A percentile compares a stretch with the other conserved stretches of the same genome.
These are phyloP conservation scores for Amanita subjunquillea DNA, from an alignment of 768 basidiomycete species.

Conservation along the genomic window DNA sequence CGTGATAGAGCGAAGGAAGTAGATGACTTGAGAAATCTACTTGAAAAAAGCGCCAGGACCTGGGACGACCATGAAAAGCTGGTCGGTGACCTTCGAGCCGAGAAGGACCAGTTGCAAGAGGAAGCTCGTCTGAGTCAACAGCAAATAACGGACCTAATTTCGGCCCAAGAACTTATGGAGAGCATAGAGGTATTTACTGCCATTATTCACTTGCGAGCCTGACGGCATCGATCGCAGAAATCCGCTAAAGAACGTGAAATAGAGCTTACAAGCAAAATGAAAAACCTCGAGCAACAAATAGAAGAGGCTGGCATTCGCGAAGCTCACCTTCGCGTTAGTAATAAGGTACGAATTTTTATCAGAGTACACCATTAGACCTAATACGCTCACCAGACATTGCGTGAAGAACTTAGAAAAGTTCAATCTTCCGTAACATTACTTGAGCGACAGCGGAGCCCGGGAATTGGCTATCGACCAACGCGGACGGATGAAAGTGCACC, in stretches of 20 bases:
- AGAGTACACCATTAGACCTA: background rate
- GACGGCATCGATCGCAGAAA: slow-evolving; percentile 15
- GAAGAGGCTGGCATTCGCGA: slow-evolving; percentile 70
- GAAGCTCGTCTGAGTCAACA: slow-evolving; percentile 37
- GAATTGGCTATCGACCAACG: slow-evolving; percentile 84
- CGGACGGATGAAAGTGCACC: slow-evolving; percentile 26
- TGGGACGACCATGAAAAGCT: slow-evolving; percentile 49
- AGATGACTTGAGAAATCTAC: slow-evolving; percentile 53
- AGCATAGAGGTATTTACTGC: slow-evolving; percentile 52
- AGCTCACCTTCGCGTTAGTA: slow-evolving; percentile 56
- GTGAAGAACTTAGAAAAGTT: slow-evolving; percentile 92
- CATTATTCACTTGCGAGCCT: background rate
- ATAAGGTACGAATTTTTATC: slow-evolving; percentile 47
- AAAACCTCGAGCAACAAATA: slow-evolving; percentile 50
- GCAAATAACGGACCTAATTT: slow-evolving; percentile 46
- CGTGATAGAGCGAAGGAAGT: slow-evolving; percentile 68
- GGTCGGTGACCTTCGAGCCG: slow-evolving; percentile 37
- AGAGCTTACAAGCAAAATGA: slow-evolving; percentile 39
- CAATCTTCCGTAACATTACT: slow-evolving; percentile 87
- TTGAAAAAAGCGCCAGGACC: slow-evolving; percentile 49
- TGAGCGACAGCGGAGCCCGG: slow-evolving; percentile 86
- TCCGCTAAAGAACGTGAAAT: slow-evolving; percentile 25
- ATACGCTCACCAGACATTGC: slow-evolving; percentile 50
- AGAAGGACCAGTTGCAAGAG: slow-evolving; percentile 42
- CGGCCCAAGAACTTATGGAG: slow-evolving; percentile 34